Evolutionary conservation across 495 filamentous ascomycete species (phyloP).

Genomic region (Elasticomyces elasticus): DNA sequence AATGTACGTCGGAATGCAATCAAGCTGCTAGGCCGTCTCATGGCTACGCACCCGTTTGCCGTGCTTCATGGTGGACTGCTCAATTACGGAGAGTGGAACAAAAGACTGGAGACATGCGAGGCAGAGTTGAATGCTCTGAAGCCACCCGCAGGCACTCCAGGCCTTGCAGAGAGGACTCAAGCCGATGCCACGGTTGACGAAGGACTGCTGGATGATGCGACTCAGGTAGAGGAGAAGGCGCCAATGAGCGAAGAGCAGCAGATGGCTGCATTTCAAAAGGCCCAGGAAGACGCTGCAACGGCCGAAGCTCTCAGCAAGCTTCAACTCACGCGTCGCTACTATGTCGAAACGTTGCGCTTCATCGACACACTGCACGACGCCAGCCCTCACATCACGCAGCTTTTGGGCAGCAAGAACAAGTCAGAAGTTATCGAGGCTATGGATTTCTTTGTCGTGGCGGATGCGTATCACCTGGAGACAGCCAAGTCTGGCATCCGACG

Average conservation of each 20-base stretch:
- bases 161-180: constrained; percentile 53
- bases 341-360: constrained; percentile 82
- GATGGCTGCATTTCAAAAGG: constrained; percentile 52
- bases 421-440: constrained; percentile 97
- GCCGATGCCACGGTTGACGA: constrained; percentile 56
- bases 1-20: constrained; percentile 93
- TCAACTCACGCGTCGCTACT: constrained; percentile 81
- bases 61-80: constrained; percentile 85
- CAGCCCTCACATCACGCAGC: constrained; percentile 66
- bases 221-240: constrained; percentile 53
- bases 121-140: constrained; percentile 70
- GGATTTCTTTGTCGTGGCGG: constrained; percentile 91
- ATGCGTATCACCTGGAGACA: constrained; percentile 90
- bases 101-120: constrained; percentile 68
- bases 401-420: constrained; percentile 89
- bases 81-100: constrained; percentile 71
- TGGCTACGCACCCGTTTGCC: constrained; percentile 88
- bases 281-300: constrained; percentile 59
- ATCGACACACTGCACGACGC: constrained; percentile 85
- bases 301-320: constrained; percentile 76
- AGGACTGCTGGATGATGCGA: constrained; percentile 79
- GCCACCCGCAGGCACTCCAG: constrained; percentile 67
- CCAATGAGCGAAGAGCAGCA: constrained; percentile 51
- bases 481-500: constrained; percentile 78
- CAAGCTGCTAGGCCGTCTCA: constrained; percentile 74